phyloP scores from a whole-genome alignment of 2,329 filamentous ascomycete genomes.

The Paracamarosporium sp. region DNA sequence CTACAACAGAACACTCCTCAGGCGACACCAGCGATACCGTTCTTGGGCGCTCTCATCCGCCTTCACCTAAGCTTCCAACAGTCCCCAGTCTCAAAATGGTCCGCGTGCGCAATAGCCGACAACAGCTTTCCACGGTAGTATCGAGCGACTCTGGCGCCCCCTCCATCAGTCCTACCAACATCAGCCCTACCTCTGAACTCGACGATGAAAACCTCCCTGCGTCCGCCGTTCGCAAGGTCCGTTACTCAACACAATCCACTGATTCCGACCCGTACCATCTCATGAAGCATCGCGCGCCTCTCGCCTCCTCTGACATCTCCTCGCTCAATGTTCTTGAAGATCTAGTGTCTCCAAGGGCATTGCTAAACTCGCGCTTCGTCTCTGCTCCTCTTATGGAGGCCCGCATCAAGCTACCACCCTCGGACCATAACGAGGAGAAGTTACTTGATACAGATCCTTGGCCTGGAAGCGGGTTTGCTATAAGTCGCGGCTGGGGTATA shows the following conservation, averaged over 20 bases:
- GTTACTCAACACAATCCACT: conserved; percentile 28
- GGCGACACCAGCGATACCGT: conserved; percentile 31
- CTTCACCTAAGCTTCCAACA: conserved; percentile 17
- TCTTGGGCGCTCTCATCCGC: conserved; percentile 16
- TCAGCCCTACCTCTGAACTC: conserved; percentile 12
- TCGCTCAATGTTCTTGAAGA: conserved; percentile 49
- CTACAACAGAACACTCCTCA: conserved; percentile 32
- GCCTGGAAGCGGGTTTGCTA: conserved; percentile 26
- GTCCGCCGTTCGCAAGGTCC: conserved; percentile 17
- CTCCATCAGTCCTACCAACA: conserved; percentile 9
- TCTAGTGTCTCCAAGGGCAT: conserved; percentile 41
- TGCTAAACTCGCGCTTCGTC: conserved; percentile 45
- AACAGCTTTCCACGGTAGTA: conserved; percentile 42
- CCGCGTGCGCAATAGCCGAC: conserved; percentile 34
- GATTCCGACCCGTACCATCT: conserved; percentile 28
- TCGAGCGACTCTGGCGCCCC: conserved; percentile 35
- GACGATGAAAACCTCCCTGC: conserved; percentile 33
- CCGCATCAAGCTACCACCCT: conserved; percentile 43
- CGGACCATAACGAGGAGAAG: conserved; percentile 35
- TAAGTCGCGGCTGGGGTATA: conserved; percentile 26
- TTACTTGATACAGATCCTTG: conserved; percentile 19
- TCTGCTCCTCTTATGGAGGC: conserved; percentile 47
- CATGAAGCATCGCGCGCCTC: conserved; percentile 29
- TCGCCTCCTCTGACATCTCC: conserved; percentile 45
- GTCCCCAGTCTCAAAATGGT: conserved; percentile 28